phyloP scores from a whole-genome alignment of 1,139 yeast species.

The Citeromyces hawaiiensis region DNA sequence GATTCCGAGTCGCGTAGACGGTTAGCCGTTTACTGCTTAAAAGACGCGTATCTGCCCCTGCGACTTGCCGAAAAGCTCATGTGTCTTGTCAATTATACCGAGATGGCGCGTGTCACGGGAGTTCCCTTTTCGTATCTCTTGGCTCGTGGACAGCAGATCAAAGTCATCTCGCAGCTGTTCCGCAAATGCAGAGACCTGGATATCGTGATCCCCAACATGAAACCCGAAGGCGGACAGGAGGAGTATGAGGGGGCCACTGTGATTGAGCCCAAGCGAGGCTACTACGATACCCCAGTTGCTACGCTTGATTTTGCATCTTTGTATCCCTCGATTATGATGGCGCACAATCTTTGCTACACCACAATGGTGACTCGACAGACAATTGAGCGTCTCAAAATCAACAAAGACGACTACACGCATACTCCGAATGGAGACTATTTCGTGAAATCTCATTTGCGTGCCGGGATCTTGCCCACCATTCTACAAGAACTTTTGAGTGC shows the following conservation, averaged over 20 bases:
- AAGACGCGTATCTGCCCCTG: conserved; percentile 88
- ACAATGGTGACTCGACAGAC: conserved; percentile 64
- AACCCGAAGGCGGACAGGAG: conserved; percentile 69
- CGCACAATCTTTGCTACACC: conserved; percentile 93
- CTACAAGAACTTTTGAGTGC: conserved; percentile 80
- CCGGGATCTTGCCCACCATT: conserved; percentile 88
- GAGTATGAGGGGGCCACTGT: conserved; percentile 99
- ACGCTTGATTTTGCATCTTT: conserved; percentile 95
- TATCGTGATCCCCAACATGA: conserved; percentile 83
- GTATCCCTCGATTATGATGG: conserved; percentile 99
- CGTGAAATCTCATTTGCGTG: conserved; percentile 56
- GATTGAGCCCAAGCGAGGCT: conserved; percentile 91
- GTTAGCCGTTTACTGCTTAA: conserved; percentile 91
- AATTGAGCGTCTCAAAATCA: conserved; percentile 46
- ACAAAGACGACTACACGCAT: conserved; percentile 65
- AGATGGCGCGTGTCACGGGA: conserved; percentile 99
- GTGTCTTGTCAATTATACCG: conserved; percentile 95
- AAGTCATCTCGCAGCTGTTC: conserved; percentile 88
- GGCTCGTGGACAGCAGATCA: conserved; percentile 93
- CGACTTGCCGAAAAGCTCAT: conserved; percentile 81
- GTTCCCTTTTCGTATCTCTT: conserved; percentile 88
- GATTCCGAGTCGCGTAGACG: conserved; percentile 86
- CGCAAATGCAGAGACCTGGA: conserved; percentile 81
- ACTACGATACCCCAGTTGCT: conserved; percentile 94
- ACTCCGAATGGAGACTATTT: conserved; percentile 93